These are phyloP conservation scores for Penicillium mononematosum DNA, from an alignment of 495 filamentous ascomycete genomes.

Conservation along the genomic window DNA sequence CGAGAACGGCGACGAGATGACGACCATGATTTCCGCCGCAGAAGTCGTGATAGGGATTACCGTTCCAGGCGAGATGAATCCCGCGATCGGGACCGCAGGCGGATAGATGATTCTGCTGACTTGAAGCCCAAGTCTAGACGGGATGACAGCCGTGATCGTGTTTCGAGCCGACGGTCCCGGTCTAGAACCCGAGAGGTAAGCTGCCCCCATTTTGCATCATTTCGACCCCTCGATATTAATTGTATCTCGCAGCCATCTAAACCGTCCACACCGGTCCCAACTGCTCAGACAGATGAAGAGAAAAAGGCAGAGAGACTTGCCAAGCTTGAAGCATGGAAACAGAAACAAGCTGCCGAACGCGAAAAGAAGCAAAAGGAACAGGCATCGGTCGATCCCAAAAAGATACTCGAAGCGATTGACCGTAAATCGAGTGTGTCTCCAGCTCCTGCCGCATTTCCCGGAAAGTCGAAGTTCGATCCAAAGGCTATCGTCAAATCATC, in stretches of 20 bases:
- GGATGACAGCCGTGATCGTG: constrained; percentile 61
- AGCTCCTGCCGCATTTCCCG: constrained; percentile 59
- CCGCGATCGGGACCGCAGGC: constrained; percentile 65
- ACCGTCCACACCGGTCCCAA: constrained; percentile 47
- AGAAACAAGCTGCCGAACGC: constrained; percentile 77
- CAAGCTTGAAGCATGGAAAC: constrained; percentile 88
- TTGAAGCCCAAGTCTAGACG: constrained; percentile 66
- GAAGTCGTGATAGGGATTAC: constrained; percentile 72
- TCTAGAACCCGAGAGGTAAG: constrained; percentile 56
- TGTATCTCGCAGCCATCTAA: constrained; percentile 37
- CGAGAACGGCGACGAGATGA: constrained; percentile 61
- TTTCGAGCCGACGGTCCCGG: constrained; percentile 39
- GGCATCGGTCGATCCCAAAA: constrained; percentile 59
- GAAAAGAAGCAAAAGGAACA: constrained; percentile 72
- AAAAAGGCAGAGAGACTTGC: constrained; percentile 82
- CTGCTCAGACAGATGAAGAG: constrained; percentile 69
- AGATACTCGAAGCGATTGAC: constrained; percentile 73
- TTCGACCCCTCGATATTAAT: constrained; percentile 8
- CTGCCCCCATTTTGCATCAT: background rate
- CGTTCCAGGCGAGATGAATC: constrained; percentile 78
- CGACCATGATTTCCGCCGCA: constrained; percentile 59
- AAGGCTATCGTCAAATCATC: constrained; percentile 73
- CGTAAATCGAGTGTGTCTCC: constrained; percentile 55
- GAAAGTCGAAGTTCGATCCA: constrained; percentile 91
- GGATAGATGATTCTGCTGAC: constrained; percentile 76